These are phyloP conservation scores for Chlorophyllum brunneum DNA, from an alignment of 768 basidiomycete genomes.

Conservation along the genomic window DNA sequence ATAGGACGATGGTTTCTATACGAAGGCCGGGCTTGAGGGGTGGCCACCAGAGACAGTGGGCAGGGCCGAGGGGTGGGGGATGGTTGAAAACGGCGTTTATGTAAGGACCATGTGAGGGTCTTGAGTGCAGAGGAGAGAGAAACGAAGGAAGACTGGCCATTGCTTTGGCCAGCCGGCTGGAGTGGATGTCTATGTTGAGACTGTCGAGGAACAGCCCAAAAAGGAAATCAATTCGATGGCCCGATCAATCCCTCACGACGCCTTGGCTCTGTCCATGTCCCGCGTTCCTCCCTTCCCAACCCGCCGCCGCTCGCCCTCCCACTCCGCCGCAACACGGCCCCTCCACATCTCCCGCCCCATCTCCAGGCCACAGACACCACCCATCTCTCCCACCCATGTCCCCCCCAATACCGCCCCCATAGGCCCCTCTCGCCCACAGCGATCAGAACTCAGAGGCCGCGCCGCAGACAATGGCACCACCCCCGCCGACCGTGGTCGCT, in stretches of 20 bases:
- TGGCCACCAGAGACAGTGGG: slow-evolving; percentile 55
- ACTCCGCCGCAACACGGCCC: slow-evolving; percentile 46
- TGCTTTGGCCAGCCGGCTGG: background rate
- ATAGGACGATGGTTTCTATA: slow-evolving; percentile 36
- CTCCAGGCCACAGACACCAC: slow-evolving; percentile 37
- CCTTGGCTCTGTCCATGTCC: slow-evolving; percentile 41
- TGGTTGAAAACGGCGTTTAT: slow-evolving; percentile 36
- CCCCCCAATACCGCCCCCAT: slow-evolving; percentile 38
- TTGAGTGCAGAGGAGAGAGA: slow-evolving; percentile 16
- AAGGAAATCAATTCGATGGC: slow-evolving; percentile 1
- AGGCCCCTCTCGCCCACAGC: slow-evolving; percentile 60
- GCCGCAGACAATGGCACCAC: slow-evolving; percentile 50
- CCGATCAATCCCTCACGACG: background rate
- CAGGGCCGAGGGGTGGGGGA: slow-evolving; percentile 31
- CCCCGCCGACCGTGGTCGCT: slow-evolving; percentile 37
- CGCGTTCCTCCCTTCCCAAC: slow-evolving; percentile 54
- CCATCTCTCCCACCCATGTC: slow-evolving; percentile 37
- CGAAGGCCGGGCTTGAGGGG: slow-evolving; percentile 18
- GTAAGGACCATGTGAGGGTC: slow-evolving; percentile 15
- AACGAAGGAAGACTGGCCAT: slow-evolving; percentile 29
- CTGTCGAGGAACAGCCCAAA: background rate
- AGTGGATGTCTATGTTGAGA: background rate
- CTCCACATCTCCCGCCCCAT: slow-evolving; percentile 57
- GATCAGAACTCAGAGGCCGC: slow-evolving; percentile 62
- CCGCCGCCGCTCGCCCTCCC: slow-evolving; percentile 48